Base-by-base conservation (phyloP, 768 basidiomycete genomes). In the Xanthoconium purpureum region DNA sequence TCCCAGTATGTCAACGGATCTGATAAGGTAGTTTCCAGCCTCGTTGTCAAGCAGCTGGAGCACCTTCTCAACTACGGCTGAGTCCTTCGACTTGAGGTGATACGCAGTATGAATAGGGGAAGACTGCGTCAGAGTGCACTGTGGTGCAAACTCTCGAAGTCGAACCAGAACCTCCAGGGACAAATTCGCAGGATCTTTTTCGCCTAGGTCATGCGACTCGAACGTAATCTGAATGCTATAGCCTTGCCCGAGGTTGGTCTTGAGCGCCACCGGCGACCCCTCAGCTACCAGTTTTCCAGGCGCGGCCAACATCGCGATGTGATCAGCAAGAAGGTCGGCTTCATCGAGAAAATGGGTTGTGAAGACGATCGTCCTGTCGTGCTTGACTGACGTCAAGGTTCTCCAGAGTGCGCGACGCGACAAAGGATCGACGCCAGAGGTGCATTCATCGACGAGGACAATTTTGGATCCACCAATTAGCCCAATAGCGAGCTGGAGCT, bases 331-430 rank as follows among this genome's bases (percentile, higher is more conserved):
- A 5, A 91, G 74, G 63, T 91, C 89, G 0, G 89, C 89, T 68
- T 91, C 88, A 55, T 91, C 89, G 2, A 90, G 76, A 72, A 89
- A 88, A 72, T 91, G 90, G 0, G 89, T 93, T 0, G 90, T 91
- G 66, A 91, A 85, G 3, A 91, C 75, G 37, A 91, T 83, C 0
- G 85, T 84, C 47, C 87, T 75, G 42, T 85, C 83, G 35, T 84
- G 75, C 14, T 85, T 80, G 54, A 87, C 82, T 3, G 83, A 78
- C 5, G 81, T 88, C 53, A 93, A 71, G 0, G 84, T 86, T 52
- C 84, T 80, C 90, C 90, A 93, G 8, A 93, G 71, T 1, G 90
- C 83, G 33, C 90, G 78, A 48, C 90, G 76, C 54, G 89, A 90
- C 36, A 93, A 71, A 3, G 90, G 90, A 66, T 93, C 90, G 12